Percentiles rank a stretch among this genome's conserved stretches.
phyloP scores from a whole-genome alignment of 768 basidiomycete species.

The Psilocybe subaeruginosa region DNA sequence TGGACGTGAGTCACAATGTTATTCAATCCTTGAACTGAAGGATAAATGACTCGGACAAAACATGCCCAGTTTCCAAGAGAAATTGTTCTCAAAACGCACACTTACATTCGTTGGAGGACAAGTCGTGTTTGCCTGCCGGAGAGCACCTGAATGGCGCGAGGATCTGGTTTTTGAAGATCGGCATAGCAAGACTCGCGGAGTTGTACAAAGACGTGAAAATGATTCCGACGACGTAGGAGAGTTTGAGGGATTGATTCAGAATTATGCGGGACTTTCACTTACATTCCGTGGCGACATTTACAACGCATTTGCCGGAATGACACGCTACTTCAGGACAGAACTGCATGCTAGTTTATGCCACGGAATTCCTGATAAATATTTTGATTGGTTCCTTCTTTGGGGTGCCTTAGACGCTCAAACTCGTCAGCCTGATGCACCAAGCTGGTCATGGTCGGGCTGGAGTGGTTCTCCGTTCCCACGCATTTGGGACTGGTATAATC shows the following conservation, averaged over 20 bases:
- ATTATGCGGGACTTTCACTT: background rate
- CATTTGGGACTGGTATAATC: background rate
- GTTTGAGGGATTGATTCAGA: background rate
- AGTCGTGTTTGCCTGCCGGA: background rate
- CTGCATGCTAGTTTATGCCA: background rate
- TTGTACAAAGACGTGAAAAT: background rate
- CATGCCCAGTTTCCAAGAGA: conserved; percentile 3
- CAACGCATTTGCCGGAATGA: conserved; percentile 3
- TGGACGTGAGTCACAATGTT: conserved; percentile 8
- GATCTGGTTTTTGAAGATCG: conserved; percentile 6
- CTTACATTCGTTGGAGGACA: conserved; percentile 10
- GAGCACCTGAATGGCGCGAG: background rate
- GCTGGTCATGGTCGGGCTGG: conserved; percentile 13
- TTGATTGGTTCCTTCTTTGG: conserved; percentile 12
- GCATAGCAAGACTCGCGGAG: background rate
- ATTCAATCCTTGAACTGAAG: background rate
- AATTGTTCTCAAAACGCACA: background rate
- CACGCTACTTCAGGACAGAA: background rate
- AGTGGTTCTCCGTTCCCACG: background rate
- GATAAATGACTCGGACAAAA: background rate
- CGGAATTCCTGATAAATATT: conserved; percentile 4
- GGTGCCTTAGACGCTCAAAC: background rate
- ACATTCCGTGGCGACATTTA: background rate
- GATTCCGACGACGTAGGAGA: background rate
- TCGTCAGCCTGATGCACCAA: background rate